Evolutionary conservation across 352 stramenopile genomes (phyloP).

Genomic region (Aphanomyces stellatus): DNA sequence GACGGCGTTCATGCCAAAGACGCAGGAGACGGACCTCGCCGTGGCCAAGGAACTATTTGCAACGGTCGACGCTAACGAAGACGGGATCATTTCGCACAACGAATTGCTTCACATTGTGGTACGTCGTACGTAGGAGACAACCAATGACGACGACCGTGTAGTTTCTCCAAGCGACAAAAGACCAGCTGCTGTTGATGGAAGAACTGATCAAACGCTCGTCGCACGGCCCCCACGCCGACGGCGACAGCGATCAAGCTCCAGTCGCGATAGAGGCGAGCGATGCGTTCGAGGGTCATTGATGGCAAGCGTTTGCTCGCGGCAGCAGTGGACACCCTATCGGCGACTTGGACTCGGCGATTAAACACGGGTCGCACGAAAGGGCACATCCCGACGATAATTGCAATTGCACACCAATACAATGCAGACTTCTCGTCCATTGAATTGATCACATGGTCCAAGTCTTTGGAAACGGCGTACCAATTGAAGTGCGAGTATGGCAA

Average conservation of each 20-base stretch:
- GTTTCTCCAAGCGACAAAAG: conserved; percentile 16
- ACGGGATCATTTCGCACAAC: conserved; percentile 15
- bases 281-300: not conserved
- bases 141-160: not conserved
- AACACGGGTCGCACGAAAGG: not conserved
- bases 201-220: conserved; percentile 14
- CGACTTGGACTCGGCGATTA: not conserved
- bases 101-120: conserved; percentile 19
- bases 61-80: conserved; percentile 13
- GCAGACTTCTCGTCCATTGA: not conserved
- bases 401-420: not conserved
- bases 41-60: conserved; percentile 12
- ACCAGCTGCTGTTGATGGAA: conserved; percentile 11
- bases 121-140: not conserved
- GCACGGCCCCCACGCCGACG: not conserved
- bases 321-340: not conserved
- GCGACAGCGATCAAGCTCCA: not conserved
- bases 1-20: conserved; percentile 17
- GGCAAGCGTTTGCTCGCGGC: not conserved
- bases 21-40: not conserved
- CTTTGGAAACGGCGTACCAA: not conserved
- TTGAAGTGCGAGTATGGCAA: no score
- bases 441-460: not conserved
- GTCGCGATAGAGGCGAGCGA: not conserved
- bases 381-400: not conserved